Evolutionary conservation across 1,284 basidiomycete genomes (phyloP), one percentile per base, ranked within the genome.

Genomic region (Trichosporon asahii): DNA sequence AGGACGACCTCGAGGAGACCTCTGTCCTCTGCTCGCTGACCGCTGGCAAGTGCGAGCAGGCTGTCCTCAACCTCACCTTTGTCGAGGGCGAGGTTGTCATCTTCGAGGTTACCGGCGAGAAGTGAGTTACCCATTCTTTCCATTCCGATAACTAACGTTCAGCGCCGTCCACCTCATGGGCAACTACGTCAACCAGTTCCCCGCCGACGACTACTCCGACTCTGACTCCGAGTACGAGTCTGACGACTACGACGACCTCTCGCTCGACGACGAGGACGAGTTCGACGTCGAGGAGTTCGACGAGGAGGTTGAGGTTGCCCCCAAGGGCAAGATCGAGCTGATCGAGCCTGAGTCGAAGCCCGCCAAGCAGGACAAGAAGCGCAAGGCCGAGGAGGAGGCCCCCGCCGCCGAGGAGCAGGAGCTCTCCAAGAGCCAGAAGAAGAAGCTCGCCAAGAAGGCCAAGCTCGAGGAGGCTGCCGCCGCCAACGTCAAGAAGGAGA

Each of bases 111-210:
- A 87, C 90, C 60, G 95, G 95, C 71, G 90, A 93, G 84, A 96
- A 97, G 93, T 84, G 67, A 78, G 83, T 82, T 15, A 18, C 3
- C 4, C 27, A 5, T 49, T 7, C 27, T 9, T 1, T 25, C 18
- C 18, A 86, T 76, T 21, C 61, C 68, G 25, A 61, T 27, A 68
- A 57, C 46, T 27, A 57, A 44, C 44, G 55, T 33, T 64, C 72
- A 94, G 93, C 84, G 86, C 90, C 66, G 87, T 98, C 72, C 90
- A 95, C 84, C 84, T 98, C 69, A 89, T 91, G 73, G 95, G 95
- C 72, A 95, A 97, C 86, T 96, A 94, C 85, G 89, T 96, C 77
- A 79, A 85, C 76, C 85, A 86, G 76, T 81, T 82, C 46, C 80
- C 80, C 11, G 49, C 49, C 67, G 78, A 77, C 66, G 78, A 80